These are phyloP conservation scores for Phytophthora multivora DNA, from an alignment of 352 stramenopile genomes.

Conservation along the genomic window DNA sequence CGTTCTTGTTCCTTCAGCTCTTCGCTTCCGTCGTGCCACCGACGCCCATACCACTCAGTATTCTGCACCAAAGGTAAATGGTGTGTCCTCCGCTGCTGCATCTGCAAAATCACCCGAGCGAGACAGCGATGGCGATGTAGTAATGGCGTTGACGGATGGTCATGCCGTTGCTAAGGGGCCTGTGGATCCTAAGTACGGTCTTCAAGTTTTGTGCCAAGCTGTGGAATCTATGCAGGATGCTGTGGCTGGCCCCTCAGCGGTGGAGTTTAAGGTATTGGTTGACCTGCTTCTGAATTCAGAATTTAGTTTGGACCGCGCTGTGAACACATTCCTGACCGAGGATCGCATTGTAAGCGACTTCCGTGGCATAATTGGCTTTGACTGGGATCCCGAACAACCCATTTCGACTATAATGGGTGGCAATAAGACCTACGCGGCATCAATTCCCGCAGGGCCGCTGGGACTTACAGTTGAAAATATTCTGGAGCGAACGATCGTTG, in stretches of 20 bases:
- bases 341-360: slow-evolving; percentile 84
- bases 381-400: slow-evolving; percentile 65
- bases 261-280: slow-evolving; percentile 79
- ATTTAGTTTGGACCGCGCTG: slow-evolving; percentile 79
- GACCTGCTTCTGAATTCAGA: slow-evolving; percentile 77
- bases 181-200: slow-evolving; percentile 78
- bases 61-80: slow-evolving; percentile 17
- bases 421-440: slow-evolving; percentile 61
- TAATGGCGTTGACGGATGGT: slow-evolving; percentile 50
- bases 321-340: slow-evolving; percentile 87
- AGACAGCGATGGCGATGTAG: slow-evolving; percentile 70
- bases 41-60: slow-evolving; percentile 41
- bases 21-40: slow-evolving; percentile 73
- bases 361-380: slow-evolving; percentile 65
- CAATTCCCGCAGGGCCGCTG: slow-evolving; percentile 79
- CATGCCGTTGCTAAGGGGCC: slow-evolving; percentile 21
- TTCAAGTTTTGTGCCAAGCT: slow-evolving; percentile 74
- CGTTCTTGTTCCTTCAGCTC: slow-evolving; percentile 65
- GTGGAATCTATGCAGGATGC: slow-evolving; percentile 85
- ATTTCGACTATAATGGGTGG: slow-evolving; percentile 52
- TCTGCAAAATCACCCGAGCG: slow-evolving; percentile 13
- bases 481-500: slow-evolving; percentile 86
- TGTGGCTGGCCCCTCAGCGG: slow-evolving; percentile 49
- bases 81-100: background rate
- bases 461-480: slow-evolving; percentile 91